Conservation (phyloP, 768 basidiomycete species). For the Pleurotus djamor region DNA sequence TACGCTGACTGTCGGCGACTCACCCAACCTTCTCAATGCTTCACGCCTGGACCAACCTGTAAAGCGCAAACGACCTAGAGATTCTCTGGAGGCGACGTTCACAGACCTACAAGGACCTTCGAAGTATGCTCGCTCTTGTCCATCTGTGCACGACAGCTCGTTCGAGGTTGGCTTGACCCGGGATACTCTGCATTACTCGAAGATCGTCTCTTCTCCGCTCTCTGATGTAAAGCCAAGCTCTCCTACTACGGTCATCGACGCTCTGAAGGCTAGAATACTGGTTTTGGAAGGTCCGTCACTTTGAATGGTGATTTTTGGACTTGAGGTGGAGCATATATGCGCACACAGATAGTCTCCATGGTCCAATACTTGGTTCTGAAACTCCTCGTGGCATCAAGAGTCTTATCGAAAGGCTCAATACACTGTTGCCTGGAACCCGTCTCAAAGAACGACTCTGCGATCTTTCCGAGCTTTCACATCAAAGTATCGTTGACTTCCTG, state of each 20-base stretch:
- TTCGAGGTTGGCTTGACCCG: constrained; percentile 39
- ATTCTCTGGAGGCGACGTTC: constrained; percentile 18
- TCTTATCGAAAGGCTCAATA: constrained; percentile 36
- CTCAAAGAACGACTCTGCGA: constrained; percentile 37
- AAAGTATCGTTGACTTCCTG: constrained; percentile 39
- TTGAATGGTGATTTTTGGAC: background rate
- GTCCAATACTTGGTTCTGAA: constrained; percentile 37
- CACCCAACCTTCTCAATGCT: background rate
- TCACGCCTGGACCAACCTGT: background rate
- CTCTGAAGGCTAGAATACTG: constrained; percentile 17
- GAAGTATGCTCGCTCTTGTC: constrained; percentile 41
- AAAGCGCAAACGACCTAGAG: constrained; percentile 27
- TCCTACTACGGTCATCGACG: background rate
- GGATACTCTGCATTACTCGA: constrained; percentile 26
- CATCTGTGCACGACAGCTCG: constrained; percentile 39
- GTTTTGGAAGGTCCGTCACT: constrained; percentile 27
- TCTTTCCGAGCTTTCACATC: constrained; percentile 30
- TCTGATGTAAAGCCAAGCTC: background rate
- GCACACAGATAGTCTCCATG: constrained; percentile 38
- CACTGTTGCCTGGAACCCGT: constrained; percentile 45
- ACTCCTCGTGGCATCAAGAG: constrained; percentile 31
- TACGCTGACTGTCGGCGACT: background rate
- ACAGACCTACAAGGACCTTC: constrained; percentile 40
- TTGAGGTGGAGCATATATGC: constrained; percentile 1
- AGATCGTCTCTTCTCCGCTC: constrained; percentile 7